These are phyloP conservation scores for Ogataea pignaliae DNA, from an alignment of 805 yeast species.

Conservation along the genomic window DNA sequence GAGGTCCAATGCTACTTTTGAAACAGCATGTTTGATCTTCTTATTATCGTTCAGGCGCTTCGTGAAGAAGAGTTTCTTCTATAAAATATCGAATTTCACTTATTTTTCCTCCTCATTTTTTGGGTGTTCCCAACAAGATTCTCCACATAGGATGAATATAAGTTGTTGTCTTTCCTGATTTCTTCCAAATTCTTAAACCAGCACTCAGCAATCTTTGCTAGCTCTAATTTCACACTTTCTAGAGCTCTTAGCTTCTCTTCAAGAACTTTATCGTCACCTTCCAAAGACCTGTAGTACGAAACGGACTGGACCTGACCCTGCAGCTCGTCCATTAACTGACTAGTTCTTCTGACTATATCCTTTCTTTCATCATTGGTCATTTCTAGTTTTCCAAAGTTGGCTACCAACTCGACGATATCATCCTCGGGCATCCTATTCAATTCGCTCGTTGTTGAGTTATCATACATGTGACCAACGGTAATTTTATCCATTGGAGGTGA, in stretches of 20 bases:
- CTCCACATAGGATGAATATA: slow-evolving; percentile 85
- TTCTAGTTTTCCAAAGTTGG: slow-evolving; percentile 31
- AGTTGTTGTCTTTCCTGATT: slow-evolving; percentile 58
- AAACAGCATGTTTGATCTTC: too few relatives aligned
- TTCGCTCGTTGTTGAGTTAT: slow-evolving; percentile 7
- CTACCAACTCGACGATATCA: slow-evolving; percentile 22
- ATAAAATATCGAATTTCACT: not conserved
- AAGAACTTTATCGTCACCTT: slow-evolving; percentile 29
- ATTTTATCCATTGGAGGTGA: slow-evolving; percentile 12
- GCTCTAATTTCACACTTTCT: slow-evolving; percentile 32
- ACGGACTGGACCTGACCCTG: slow-evolving; percentile 23
- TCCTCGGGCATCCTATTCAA: slow-evolving; percentile 5
- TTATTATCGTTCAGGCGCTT: not conserved
- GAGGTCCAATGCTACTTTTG: too few relatives aligned
- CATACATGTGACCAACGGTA: slow-evolving; percentile 9
- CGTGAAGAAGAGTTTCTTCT: not conserved
- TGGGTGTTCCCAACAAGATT: slow-evolving; percentile 90
- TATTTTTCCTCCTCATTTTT: slow-evolving; percentile 49
- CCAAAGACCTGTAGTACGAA: slow-evolving; percentile 18
- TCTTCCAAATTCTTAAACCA: slow-evolving; percentile 51
- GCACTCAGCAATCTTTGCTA: slow-evolving; percentile 30
- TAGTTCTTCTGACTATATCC: slow-evolving; percentile 20
- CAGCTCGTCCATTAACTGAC: slow-evolving; percentile 15
- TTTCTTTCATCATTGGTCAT: slow-evolving; percentile 29
- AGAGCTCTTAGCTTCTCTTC: slow-evolving; percentile 35